Base-by-base conservation (phyloP, 305 asterid genomes). In the Fraxinus sp. region DNA sequence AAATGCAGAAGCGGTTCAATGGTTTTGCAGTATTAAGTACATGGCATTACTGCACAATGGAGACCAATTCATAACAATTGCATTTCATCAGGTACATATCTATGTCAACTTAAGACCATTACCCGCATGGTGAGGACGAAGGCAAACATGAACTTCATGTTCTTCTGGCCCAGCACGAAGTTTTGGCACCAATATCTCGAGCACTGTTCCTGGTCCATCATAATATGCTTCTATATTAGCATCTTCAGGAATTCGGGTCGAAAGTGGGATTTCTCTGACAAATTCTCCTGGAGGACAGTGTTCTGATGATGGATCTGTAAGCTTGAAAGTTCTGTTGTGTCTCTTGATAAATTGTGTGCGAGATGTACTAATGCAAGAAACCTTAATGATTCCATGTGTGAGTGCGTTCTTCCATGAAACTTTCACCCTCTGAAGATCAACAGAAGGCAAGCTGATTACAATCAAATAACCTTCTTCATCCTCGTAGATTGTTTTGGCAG, bases 241-340 rank as follows among this genome's bases (percentile, higher is more conserved):
- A 85, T 93, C 97, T 88, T 95, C 98, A 1, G 98, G 98, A 46
- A 95, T 95, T 7, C 98, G 89, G 1, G 93, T 93, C 6, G 94
- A 87, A 3, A 93, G 95, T 4, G 95, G 93, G 75, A 95, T 93
- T 85, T 95, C 98, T 32, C 98, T 72, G 1, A 95, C 88, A 72
- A 95, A 95, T 75, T 95, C 98, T n/a, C 98, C 98, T 0, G 94
- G 96, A 2, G 97, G 98, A 86, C 98, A 95, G 84, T 95, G 98
- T 80, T 95, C 98, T 0, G 98, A 83, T 11, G 92, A 90, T 0
- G 85, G 78, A 82, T 93, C 97, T 0, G 93, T 85, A 14, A 95
- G 94, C 91, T 91, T 92, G 85, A 95, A 93, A 3, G 92, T 92
- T 83, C 98, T 71, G 79, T 92, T 91, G 24, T 87, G 93, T 75